phyloP scores from a whole-genome alignment of 768 basidiomycete species.

The Suillus brevipes region DNA sequence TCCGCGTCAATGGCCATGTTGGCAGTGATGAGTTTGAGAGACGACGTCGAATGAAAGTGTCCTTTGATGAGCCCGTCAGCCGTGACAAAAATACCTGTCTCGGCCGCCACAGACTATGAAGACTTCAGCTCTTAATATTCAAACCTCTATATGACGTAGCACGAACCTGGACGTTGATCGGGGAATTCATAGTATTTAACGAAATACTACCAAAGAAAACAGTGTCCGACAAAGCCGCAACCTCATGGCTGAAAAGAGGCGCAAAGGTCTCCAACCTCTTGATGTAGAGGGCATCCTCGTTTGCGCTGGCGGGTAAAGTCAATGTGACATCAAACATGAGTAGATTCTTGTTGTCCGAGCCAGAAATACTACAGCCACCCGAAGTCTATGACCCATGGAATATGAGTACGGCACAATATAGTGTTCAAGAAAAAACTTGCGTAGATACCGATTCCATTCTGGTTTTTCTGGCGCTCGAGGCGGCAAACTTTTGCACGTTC shows the following conservation, averaged over 20 bases:
- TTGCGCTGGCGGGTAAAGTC: slow-evolving; percentile 27
- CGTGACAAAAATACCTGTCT: slow-evolving; percentile 24
- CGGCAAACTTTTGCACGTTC: slow-evolving; percentile 32
- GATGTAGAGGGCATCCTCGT: slow-evolving; percentile 22
- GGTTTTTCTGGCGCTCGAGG: slow-evolving; percentile 26
- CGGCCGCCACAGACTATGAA: slow-evolving; percentile 33
- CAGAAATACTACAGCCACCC: background rate
- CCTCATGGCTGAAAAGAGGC: slow-evolving; percentile 28
- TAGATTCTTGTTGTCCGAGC: slow-evolving; percentile 13
- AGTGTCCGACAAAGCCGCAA: slow-evolving; percentile 29
- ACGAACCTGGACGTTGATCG: slow-evolving; percentile 32
- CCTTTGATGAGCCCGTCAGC: slow-evolving; percentile 39
- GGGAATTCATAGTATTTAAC: slow-evolving; percentile 24
- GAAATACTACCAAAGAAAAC: slow-evolving; percentile 29
- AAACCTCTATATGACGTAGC: background rate
- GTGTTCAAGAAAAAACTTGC: slow-evolving; percentile 24
- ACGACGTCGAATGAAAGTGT: slow-evolving; percentile 32
- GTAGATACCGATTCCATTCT: slow-evolving; percentile 39
- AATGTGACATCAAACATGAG: slow-evolving; percentile 31
- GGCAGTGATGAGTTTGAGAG: slow-evolving; percentile 33
- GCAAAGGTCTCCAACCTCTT: slow-evolving; percentile 30
- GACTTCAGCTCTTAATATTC: background rate
- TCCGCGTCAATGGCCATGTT: slow-evolving; percentile 35
- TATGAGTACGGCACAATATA: background rate
- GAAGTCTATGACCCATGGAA: slow-evolving; percentile 19